A percentile compares a stretch with the other conserved stretches of the same genome.
phyloP scores from a whole-genome alignment of 495 filamentous ascomycete species.

The Penicillium malachiteum region DNA sequence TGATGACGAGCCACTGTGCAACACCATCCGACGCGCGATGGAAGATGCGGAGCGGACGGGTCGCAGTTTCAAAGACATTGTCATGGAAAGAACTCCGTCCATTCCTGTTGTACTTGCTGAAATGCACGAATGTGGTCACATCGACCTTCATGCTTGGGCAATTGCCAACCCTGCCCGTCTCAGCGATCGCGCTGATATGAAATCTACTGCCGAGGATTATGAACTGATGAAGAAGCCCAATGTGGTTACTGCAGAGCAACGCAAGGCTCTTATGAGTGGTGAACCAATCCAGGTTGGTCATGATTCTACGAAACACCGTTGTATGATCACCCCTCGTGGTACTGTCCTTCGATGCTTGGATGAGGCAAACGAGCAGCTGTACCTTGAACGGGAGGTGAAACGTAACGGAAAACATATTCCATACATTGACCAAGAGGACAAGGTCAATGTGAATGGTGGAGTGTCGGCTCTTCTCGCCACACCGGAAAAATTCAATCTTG shows the following conservation, averaged over 20 bases:
- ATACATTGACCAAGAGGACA: slow-evolving; percentile 37
- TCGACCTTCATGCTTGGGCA: slow-evolving; percentile 50
- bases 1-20: slow-evolving; percentile 30
- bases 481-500: slow-evolving; percentile 45
- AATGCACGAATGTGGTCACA: slow-evolving; percentile 47
- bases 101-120: slow-evolving; percentile 47
- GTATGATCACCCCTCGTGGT: slow-evolving; percentile 74
- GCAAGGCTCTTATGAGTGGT: slow-evolving; percentile 41
- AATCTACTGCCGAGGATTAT: slow-evolving; percentile 46
- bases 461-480: slow-evolving; percentile 44
- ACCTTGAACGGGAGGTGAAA: slow-evolving; percentile 68
- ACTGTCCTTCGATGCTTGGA: slow-evolving; percentile 74
- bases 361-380: slow-evolving; percentile 72
- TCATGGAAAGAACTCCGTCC: slow-evolving; percentile 40
- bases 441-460: slow-evolving; percentile 41
- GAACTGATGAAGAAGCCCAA: slow-evolving; percentile 36
- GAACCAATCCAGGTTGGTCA: slow-evolving; percentile 38
- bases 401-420: slow-evolving; percentile 38
- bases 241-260: slow-evolving; percentile 40
- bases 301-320: slow-evolving; percentile 42
- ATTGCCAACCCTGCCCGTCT: slow-evolving; percentile 56
- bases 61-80: slow-evolving; percentile 38
- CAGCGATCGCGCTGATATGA: slow-evolving; percentile 52
- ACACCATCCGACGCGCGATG: slow-evolving; percentile 41
- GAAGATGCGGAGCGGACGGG: slow-evolving; percentile 40